Evolutionary conservation across 352 stramenopile species (phyloP).

Genomic region (Pythium myriotylum): DNA sequence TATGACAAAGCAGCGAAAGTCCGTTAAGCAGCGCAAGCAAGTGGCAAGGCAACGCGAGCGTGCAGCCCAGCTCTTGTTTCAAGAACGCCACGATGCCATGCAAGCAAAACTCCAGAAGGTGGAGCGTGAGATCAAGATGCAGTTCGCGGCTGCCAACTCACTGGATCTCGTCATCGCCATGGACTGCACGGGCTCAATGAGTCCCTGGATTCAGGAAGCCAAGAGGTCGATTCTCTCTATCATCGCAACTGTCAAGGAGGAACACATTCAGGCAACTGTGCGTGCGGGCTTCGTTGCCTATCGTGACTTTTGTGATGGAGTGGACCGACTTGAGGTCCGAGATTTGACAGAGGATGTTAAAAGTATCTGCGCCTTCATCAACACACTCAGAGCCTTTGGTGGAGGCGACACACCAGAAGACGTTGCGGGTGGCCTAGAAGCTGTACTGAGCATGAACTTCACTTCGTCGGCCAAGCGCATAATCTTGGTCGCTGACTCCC

Average conservation of each 20-base stretch:
- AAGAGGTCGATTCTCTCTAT: slow-evolving; percentile 35
- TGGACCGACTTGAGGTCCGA: slow-evolving; percentile 27
- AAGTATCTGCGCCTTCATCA: slow-evolving; percentile 30
- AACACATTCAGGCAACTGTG: slow-evolving; percentile 28
- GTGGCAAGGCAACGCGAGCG: too few relatives aligned
- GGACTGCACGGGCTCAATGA: slow-evolving; percentile 50
- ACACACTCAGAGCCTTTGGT: slow-evolving; percentile 26
- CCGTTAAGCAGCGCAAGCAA: too few relatives aligned
- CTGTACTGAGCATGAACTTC: slow-evolving; percentile 34
- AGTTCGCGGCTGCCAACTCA: slow-evolving; percentile 23
- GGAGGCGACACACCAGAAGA: slow-evolving; percentile 41
- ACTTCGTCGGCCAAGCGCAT: slow-evolving; percentile 31
- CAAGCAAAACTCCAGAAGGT: slow-evolving; percentile 20
- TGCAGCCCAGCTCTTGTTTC: too few relatives aligned
- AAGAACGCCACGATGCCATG: slow-evolving; percentile 29
- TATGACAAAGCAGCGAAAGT: too few relatives aligned
- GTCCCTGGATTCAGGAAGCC: slow-evolving; percentile 34
- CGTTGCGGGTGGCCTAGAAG: slow-evolving; percentile 38
- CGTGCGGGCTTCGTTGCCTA: slow-evolving; percentile 48
- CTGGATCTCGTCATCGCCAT: slow-evolving; percentile 52
- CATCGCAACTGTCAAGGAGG: slow-evolving; percentile 32
- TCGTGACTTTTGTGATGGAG: slow-evolving; percentile 41
- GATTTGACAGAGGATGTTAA: slow-evolving; percentile 26
- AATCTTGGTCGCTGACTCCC: slow-evolving; percentile 38
- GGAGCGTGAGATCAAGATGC: slow-evolving; percentile 23